A percentile compares a stretch with the other conserved stretches of the same genome.
phyloP scores from a whole-genome alignment of 257 asterid species.

The Striga asiatica region DNA sequence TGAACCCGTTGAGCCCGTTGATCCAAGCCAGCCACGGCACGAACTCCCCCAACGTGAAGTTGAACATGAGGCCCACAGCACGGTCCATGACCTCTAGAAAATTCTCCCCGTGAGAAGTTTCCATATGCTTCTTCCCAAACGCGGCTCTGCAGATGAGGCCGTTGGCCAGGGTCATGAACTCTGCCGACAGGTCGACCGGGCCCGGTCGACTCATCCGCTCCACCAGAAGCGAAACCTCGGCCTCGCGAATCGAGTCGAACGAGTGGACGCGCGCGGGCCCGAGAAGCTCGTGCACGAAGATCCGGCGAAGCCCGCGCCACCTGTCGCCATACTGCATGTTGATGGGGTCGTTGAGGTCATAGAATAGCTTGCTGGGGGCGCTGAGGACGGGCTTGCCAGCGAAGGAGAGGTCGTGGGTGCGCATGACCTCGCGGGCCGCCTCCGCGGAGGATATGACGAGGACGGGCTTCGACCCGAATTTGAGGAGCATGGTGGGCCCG shows the following conservation, averaged over 20 bases:
- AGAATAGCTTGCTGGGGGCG: not conserved
- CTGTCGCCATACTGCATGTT: constrained; percentile 7
- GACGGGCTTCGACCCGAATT: constrained; percentile 11
- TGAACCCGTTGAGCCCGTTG: constrained; percentile 7
- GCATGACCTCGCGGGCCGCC: constrained; percentile 5
- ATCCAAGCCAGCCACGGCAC: constrained; percentile 20
- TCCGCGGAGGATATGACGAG: constrained; percentile 22
- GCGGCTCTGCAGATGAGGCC: constrained; percentile 9
- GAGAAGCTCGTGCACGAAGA: constrained; percentile 3
- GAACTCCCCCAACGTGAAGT: constrained; percentile 9
- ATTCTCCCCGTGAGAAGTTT: not conserved
- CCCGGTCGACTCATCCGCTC: not conserved
- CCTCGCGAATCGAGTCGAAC: constrained; percentile 1
- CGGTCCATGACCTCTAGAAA: not conserved
- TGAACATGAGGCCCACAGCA: not conserved
- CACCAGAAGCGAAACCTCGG: constrained; percentile 4
- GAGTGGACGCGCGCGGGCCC: constrained; percentile 12
- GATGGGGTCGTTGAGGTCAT: constrained; percentile 3
- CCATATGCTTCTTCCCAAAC: constrained; percentile 9
- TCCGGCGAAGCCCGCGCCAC: constrained; percentile 13
- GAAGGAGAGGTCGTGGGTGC: constrained; percentile 17
- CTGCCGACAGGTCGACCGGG: not conserved
- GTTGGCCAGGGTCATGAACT: not conserved
- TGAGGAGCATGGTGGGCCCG: constrained; percentile 21
- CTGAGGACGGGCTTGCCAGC: constrained; percentile 6